A percentile compares a stretch with the other conserved stretches of the same genome.
Evolutionary conservation across 2,329 filamentous ascomycete species (phyloP).

Genomic region (Aspergillus phoenicis): DNA sequence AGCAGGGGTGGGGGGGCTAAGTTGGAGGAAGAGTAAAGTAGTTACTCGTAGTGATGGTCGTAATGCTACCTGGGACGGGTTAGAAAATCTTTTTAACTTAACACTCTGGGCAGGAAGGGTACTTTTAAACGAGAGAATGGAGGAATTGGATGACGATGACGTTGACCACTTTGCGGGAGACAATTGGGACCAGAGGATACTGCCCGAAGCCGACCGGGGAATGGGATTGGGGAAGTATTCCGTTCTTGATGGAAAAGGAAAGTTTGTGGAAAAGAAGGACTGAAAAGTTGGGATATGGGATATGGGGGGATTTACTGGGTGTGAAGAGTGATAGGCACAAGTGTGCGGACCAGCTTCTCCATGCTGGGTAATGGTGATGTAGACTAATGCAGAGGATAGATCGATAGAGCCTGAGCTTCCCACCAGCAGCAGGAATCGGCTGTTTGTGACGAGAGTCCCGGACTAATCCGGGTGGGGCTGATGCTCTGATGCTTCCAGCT

Average conservation of each 20-base stretch:
- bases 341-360: background rate
- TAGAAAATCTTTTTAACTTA: background rate
- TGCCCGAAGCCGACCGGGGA: background rate
- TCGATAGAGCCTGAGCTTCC: background rate
- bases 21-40: background rate
- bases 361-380: background rate
- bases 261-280: background rate
- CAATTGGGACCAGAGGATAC: background rate
- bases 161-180: background rate
- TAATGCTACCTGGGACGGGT: background rate
- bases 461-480: background rate
- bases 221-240: too few species aligned
- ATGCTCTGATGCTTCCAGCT: background rate
- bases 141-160: background rate
- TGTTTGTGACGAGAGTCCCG: background rate
- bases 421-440: background rate
- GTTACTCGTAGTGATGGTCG: too few species aligned
- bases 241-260: background rate
- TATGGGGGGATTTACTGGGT: too few species aligned
- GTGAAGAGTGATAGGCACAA: background rate
- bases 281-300: background rate
- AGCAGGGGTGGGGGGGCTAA: background rate
- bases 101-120: background rate
- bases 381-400: background rate
- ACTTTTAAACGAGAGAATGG: constrained; percentile 1